Base-by-base conservation (phyloP, 805 yeast genomes). In the Candida suzukii region DNA sequence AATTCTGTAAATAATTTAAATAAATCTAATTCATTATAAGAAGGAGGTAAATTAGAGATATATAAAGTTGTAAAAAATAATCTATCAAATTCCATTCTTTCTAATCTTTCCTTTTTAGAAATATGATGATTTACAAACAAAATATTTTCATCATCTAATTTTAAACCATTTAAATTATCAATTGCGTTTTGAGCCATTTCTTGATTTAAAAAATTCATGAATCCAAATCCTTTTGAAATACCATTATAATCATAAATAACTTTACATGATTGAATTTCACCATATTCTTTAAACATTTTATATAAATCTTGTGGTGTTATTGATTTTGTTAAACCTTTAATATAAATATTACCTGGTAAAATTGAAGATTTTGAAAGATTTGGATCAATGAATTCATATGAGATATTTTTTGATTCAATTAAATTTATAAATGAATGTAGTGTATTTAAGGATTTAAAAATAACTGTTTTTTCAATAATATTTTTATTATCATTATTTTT, bases 161-260 rank as follows among this genome's bases (percentile, higher is more conserved):
- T 53, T 7, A 35, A 32, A 34, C 61, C 61, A 41, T 58, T 57
- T 20, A 62, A 48, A n/a, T 49, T 46, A 18, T 70, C 61, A 30
- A 83, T 79, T 31, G 91, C 88, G 19, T 60, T 57, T 35, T 78
- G 67, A 2, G 95, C 88, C 64, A 76, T 74, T 11, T 67, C 68
- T 37, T 76, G 73, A 42, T 67, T 62, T 39, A 71, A 65, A 54
- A 71, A 84, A 46, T 83, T 81, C 16, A 85, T 73, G 60, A 84
- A 84, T 9, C 91, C 93, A 56, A 71, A 78, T 20, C 80, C 76
- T 47, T 63, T 66, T 24, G 71, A 64, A 20, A 52, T 53, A 12
- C 76, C 75, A 43, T 50, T 62, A 24, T 70, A 73, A 46, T 74
- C 73, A 40, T 61, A 57, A 8, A 75, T 70, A 14, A 76, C 60